Evolutionary conservation across 1,284 basidiomycete species (phyloP).

Genomic region (Ceratobasidium sp.): DNA sequence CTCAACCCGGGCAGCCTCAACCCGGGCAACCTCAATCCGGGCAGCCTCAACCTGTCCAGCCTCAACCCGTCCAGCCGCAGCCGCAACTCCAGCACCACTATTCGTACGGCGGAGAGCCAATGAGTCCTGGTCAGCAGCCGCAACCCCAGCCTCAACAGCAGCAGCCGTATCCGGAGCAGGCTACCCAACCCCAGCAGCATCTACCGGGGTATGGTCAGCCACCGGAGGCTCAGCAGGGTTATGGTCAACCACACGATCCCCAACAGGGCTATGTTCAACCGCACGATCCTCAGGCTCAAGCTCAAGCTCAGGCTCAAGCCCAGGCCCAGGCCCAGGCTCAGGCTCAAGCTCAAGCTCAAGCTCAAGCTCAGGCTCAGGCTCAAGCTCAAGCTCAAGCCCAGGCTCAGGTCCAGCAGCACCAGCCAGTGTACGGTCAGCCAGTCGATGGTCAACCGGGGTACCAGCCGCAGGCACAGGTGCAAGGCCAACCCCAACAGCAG

Average conservation of each 20-base stretch:
- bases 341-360: conserved; percentile 51
- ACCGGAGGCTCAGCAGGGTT: conserved; percentile 43
- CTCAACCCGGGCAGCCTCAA: conserved; percentile 51
- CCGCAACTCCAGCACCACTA: conserved; percentile 41
- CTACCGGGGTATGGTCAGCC: not conserved
- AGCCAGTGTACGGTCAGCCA: conserved; percentile 45
- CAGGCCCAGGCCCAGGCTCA: conserved; percentile 49
- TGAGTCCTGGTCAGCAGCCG: conserved; percentile 50
- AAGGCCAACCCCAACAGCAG: conserved; percentile 25
- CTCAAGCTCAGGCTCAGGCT: conserved; percentile 49
- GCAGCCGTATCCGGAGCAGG: conserved; percentile 46
- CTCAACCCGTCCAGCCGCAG: too few relatives aligned
- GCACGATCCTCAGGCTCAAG: conserved; percentile 7
- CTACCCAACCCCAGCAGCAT: conserved; percentile 1
- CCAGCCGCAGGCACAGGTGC: conserved; percentile 26
- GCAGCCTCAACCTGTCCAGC: conserved; percentile 52
- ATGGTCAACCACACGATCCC: conserved; percentile 19
- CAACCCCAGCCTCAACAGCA: conserved; percentile 42
- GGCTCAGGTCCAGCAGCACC: conserved; percentile 18
- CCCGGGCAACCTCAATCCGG: conserved; percentile 54
- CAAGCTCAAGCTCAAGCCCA: conserved; percentile 18
- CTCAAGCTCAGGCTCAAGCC: conserved; percentile 33
- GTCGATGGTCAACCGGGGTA: conserved; percentile 45
- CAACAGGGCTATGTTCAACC: conserved; percentile 1
- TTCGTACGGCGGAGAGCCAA: conserved; percentile 49